Evolutionary conservation across 164 flowering plant genomes (phyloP), one percentile per base, ranked within the genome.

Genomic region (Tetracentron sinense): DNA sequence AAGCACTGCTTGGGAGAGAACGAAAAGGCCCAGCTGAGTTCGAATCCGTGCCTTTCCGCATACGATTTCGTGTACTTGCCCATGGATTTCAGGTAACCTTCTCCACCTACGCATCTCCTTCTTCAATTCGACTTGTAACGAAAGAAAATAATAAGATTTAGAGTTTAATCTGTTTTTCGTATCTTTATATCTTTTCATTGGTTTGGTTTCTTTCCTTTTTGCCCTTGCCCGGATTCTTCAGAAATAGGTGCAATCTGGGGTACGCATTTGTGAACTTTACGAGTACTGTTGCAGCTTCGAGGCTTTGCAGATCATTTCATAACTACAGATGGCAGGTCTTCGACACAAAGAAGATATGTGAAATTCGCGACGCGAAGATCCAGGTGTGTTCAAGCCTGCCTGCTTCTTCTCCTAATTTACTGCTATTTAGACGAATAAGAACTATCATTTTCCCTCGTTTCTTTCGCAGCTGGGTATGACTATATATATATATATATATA

Each of bases 191-290:
- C 52, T 65, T 17, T 17, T 6, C 19, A 19, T 33, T 7, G 3
- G 6, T 0, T 2, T 54, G 8, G 22, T 14, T 2, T 46, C 10
- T 1, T 50, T n/a, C 30, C n/a, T n/a, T n/a, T n/a, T n/a, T n/a
- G n/a, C n/a, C n/a, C n/a, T n/a, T n/a, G n/a, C n/a, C n/a, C n/a
- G n/a, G n/a, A n/a, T n/a, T n/a, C n/a, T 26, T 3, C 11, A 78
- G 80, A 49, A 60, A 22, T 6, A 25, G 23, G 16, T 20, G 57
- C 63, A 67, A 75, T 54, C 22, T 64, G 31, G 87, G 87, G 0
- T 83, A 83, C 60, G 87, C 82, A 0, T 83, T 83, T 44, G 83
- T 83, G n/a, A 83, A 83, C 64, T 79, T 81, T 63, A 81, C 85
- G 0, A 73, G 42, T 12, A 7, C 52, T 0, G 48, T 1, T 1